phyloP scores from a whole-genome alignment of 371 early-diverging fungal species.

The Mortierella sp. region DNA sequence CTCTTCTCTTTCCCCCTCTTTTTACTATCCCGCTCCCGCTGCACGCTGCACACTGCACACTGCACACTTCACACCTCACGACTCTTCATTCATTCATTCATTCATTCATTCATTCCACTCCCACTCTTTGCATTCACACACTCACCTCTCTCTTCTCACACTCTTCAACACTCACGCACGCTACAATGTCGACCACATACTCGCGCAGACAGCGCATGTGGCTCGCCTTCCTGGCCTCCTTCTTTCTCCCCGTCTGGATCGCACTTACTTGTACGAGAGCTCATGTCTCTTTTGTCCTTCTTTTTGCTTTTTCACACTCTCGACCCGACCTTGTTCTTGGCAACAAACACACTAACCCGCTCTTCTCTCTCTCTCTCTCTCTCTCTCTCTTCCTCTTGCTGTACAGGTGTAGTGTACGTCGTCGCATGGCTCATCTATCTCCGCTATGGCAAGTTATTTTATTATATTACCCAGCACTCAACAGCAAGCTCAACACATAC shows the following conservation, averaged over 20 bases:
- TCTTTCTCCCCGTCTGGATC: constrained; percentile 56
- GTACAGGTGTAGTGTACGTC: constrained; percentile 63
- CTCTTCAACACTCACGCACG: neutral
- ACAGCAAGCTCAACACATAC: neutral
- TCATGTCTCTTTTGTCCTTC: neutral
- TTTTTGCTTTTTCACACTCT: neutral
- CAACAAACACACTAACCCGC: neutral
- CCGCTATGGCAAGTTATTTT: constrained; percentile 53
- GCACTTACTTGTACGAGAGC: constrained; percentile 43
- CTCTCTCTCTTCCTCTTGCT: neutral
- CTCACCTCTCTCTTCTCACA: too few relatives aligned
- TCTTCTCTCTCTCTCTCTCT: neutral
- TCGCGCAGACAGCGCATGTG: constrained; percentile 58
- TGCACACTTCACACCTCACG: constrained; percentile 3
- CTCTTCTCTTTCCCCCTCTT: neutral
- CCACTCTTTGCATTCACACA: neutral
- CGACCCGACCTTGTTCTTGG: neutral
- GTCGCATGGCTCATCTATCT: constrained; percentile 68
- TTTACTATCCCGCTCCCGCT: constrained; percentile 5
- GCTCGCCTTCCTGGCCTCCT: constrained; percentile 55
- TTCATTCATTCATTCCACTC: neutral
- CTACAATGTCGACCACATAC: constrained; percentile 41
- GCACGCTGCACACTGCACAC: too few relatives aligned
- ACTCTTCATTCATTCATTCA: neutral
- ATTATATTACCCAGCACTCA: neutral